Percentiles rank a stretch among this genome's conserved stretches.
Evolutionary conservation across 2,329 filamentous ascomycete genomes (phyloP).

Genomic region (Alternaria burnsii): DNA sequence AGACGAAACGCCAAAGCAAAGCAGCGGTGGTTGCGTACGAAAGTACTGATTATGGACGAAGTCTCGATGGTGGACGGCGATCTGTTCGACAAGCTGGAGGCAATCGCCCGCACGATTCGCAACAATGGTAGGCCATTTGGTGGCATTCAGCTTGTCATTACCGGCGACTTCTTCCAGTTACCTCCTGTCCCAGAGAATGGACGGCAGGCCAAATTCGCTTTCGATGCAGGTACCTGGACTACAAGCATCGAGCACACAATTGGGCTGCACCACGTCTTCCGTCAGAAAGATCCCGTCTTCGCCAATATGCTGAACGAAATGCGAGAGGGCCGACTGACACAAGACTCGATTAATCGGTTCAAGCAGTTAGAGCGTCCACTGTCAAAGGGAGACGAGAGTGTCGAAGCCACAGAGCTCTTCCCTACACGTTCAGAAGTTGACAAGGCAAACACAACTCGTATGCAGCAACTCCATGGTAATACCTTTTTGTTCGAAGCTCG

Average conservation of each 20-base stretch:
- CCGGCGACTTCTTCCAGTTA: slow-evolving; percentile 96
- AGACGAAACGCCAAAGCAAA: slow-evolving; percentile 87
- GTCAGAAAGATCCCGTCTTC: slow-evolving; percentile 90
- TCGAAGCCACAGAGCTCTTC: slow-evolving; percentile 90
- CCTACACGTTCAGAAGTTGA: slow-evolving; percentile 92
- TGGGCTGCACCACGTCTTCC: slow-evolving; percentile 92
- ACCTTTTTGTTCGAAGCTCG: slow-evolving; percentile 73
- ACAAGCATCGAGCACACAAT: slow-evolving; percentile 96
- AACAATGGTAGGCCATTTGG: slow-evolving; percentile 95
- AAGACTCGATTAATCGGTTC: slow-evolving; percentile 80
- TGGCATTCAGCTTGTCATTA: slow-evolving; percentile 94
- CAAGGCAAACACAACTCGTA: slow-evolving; percentile 77
- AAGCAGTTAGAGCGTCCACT: slow-evolving; percentile 72
- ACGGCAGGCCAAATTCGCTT: slow-evolving; percentile 84
- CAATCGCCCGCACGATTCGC: slow-evolving; percentile 82
- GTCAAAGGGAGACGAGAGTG: slow-evolving; percentile 71
- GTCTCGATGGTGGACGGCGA: slow-evolving; percentile 99
- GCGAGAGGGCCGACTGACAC: slow-evolving; percentile 82
- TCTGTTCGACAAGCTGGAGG: slow-evolving; percentile 93
- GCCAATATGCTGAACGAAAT: slow-evolving; percentile 98
- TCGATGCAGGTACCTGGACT: slow-evolving; percentile 90
- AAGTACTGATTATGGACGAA: slow-evolving; percentile 89
- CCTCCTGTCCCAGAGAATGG: slow-evolving; percentile 87
- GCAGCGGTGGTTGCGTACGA: slow-evolving; percentile 86
- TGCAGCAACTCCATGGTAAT: slow-evolving; percentile 75